phyloP scores from a whole-genome alignment of 2,329 filamentous ascomycete genomes.

The Ceratocystiopsis minuta region DNA sequence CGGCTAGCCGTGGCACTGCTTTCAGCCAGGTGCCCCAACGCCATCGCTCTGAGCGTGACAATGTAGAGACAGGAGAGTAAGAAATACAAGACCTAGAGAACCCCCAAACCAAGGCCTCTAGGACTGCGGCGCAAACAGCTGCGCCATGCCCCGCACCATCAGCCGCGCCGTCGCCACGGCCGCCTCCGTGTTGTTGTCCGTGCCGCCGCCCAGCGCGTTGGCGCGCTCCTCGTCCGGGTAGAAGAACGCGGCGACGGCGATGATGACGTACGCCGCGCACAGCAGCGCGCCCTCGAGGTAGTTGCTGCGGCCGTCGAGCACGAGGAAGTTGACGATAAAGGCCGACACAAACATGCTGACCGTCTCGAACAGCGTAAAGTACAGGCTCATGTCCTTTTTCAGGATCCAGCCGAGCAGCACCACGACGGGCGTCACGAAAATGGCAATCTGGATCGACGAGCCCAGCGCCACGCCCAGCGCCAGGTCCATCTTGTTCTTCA shows the following conservation, averaged over 20 bases:
- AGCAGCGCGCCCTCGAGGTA: slow-evolving; percentile 29
- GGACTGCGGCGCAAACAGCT: no score
- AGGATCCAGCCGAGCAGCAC: slow-evolving; percentile 42
- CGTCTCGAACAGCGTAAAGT: slow-evolving; percentile 61
- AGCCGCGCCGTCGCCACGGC: neutral
- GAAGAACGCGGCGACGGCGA: slow-evolving; percentile 13
- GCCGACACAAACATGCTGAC: slow-evolving; percentile 53
- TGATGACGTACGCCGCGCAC: slow-evolving; percentile 14
- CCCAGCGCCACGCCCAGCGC: slow-evolving; percentile 43
- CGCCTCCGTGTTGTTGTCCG: neutral
- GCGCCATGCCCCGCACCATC: neutral
- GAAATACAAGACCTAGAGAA: no score
- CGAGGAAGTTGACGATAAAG: slow-evolving; percentile 58
- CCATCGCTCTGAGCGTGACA: no score
- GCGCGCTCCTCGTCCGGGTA: slow-evolving; percentile 10
- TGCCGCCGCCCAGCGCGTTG: slow-evolving; percentile 10
- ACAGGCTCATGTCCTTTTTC: slow-evolving; percentile 39
- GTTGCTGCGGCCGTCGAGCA: slow-evolving; percentile 52
- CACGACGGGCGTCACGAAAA: slow-evolving; percentile 42
- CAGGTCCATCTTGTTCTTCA: slow-evolving; percentile 43
- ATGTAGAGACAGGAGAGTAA: no score
- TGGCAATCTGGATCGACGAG: slow-evolving; percentile 41
- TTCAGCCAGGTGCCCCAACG: no score
- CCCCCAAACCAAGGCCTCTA: no score
- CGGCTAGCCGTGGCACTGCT: no score